Percentiles rank a stretch among this genome's conserved stretches.
These are phyloP conservation scores for Botrytis elliptica DNA, from an alignment of 2,329 filamentous ascomycete species.

Conservation along the genomic window DNA sequence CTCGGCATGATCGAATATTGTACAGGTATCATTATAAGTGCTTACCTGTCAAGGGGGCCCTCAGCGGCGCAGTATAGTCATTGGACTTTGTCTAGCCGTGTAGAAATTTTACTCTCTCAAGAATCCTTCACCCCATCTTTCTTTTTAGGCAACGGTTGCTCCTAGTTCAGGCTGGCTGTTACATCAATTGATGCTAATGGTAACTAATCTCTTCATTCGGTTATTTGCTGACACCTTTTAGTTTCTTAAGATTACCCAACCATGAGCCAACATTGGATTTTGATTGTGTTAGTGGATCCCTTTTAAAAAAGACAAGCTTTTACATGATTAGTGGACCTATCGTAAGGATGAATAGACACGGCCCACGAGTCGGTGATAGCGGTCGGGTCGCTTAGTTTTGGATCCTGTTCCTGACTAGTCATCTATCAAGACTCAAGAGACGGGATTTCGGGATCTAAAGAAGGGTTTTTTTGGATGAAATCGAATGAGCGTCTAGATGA, in stretches of 20 bases:
- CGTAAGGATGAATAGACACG: background rate
- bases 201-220: background rate
- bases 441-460: background rate
- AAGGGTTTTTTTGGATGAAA: background rate
- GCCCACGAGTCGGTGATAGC: background rate
- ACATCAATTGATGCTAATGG: background rate
- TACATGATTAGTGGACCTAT: background rate
- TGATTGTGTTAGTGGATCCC: background rate
- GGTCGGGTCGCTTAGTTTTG: background rate
- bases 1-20: background rate
- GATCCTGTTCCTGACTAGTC: conserved; percentile 8
- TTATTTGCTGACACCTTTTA: background rate
- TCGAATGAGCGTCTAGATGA: background rate
- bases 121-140: background rate
- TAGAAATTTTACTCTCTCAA: background rate
- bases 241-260: background rate
- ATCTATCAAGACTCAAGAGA: background rate
- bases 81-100: background rate
- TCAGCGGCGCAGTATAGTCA: background rate
- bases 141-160: background rate
- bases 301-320: background rate
- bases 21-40: background rate
- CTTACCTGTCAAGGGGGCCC: background rate
- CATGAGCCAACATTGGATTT: background rate
- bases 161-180: background rate